These are phyloP conservation scores for Nannochloropsis gaditana DNA, from an alignment of 108 stramenopile genomes.

Conservation along the genomic window DNA sequence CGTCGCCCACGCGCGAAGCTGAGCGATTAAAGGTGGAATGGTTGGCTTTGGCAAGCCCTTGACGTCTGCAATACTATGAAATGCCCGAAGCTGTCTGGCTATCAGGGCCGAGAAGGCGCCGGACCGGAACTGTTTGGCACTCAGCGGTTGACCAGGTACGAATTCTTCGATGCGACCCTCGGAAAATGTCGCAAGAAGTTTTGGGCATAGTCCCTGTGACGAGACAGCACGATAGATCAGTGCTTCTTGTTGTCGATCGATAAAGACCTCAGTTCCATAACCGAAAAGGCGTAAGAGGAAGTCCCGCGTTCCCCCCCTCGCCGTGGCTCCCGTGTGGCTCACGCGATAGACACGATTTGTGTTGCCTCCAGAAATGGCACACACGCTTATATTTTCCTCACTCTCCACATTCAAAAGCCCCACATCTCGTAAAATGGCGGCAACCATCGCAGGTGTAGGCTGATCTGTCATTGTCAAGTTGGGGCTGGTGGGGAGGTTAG, in stretches of 20 bases:
- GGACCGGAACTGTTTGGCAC: not conserved
- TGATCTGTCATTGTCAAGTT: too few species aligned
- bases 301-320: not conserved
- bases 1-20: not conserved
- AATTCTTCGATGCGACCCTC: slow-evolving; percentile 57
- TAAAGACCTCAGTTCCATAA: slow-evolving; percentile 46
- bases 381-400: not conserved
- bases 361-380: slow-evolving; percentile 29
- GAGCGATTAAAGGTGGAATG: slow-evolving; percentile 25
- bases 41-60: not conserved
- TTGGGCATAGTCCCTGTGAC: slow-evolving; percentile 48
- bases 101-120: slow-evolving; percentile 27
- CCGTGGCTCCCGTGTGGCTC: not conserved
- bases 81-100: not conserved
- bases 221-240: slow-evolving; percentile 46
- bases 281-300: slow-evolving; percentile 47
- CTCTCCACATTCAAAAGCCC: too few species aligned
- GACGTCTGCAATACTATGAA: not conserved
- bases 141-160: slow-evolving; percentile 23
- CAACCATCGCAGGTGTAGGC: too few species aligned
- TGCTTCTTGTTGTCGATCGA: slow-evolving; percentile 43
- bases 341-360: slow-evolving; percentile 31
- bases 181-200: slow-evolving; percentile 44
- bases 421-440: too few species aligned
- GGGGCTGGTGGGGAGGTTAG: too few species aligned